Conservation (phyloP, 345 rosid species). For the Eucalyptus marginata region DNA sequence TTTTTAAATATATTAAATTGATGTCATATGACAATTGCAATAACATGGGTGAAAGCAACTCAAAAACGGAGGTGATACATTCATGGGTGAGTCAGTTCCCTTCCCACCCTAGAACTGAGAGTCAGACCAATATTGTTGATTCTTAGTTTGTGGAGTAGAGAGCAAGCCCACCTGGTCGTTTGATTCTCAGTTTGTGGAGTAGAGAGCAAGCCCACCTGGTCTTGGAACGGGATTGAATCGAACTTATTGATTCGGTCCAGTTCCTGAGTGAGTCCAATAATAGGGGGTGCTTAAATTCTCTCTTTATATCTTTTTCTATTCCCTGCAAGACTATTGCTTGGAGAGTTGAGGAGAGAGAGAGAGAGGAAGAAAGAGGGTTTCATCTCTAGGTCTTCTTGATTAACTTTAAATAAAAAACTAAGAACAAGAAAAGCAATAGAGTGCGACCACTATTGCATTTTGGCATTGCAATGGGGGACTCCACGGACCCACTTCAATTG, state of each 20-base stretch:
- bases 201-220: rapidly evolving
- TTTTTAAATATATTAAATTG: neutral
- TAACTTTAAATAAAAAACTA: too few relatives aligned
- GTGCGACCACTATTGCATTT: neutral
- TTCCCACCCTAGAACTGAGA: neutral
- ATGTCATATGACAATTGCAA: neutral
- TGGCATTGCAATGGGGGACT: neutral
- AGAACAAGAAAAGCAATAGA: neutral
- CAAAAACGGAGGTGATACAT: neutral
- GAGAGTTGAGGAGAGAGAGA: neutral
- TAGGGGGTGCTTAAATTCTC: too few relatives aligned
- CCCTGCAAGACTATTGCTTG: neutral
- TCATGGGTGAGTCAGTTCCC: neutral
- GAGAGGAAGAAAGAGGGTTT: neutral
- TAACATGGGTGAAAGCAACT: neutral
- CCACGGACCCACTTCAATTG: neutral
- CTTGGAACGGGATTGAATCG: neutral
- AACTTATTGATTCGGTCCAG: neutral
- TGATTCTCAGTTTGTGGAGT: neutral
- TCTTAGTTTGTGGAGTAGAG: neutral
- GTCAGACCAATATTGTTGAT: neutral
- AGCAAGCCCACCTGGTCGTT: rapidly evolving
- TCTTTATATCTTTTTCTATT: too few relatives aligned
- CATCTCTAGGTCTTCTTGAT: neutral
- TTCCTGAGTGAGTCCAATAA: neutral